Base-by-base conservation (phyloP, 257 asterid genomes). In the Plectranthus barbatus region DNA sequence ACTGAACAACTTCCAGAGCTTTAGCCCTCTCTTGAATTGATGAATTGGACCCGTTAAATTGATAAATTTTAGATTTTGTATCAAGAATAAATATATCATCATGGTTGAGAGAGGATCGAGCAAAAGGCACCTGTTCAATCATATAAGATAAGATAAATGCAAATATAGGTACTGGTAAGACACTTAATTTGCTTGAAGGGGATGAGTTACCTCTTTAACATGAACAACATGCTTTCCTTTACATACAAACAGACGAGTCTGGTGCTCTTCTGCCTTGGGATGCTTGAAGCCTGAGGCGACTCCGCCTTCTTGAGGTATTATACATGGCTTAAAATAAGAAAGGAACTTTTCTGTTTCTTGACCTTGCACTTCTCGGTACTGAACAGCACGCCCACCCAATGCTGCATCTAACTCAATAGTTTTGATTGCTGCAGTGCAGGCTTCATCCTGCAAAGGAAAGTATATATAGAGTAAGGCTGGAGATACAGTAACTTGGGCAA, bases 1-100 rank as follows among this genome's bases (percentile, higher is more conserved):
- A 90, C 82, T 90, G 99, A 60, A 90, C 97, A 73, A 94, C 97
- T 79, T 94, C 99, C 62, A 94, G 81, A 54, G 99, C 97, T 83
- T 90, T 90, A 66, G 99, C 99, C 73, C 99, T 84, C 87, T 94
- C 99, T 90, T 90, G 99, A 82, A 94, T 94, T 68, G 82, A 86
- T 55, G 99, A 94, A 77, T 94, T 90, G 74, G 91, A 88, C 67
- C 99, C 97, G 75, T 86, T 94, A 74, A 94, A 94, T 75, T 94
- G 99, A 67, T 90, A 94, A 41, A 94, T 81, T 75, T 90, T 94
- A 36, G 87, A 84, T 75, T 76, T 81, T 11, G 99, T 94, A 70
- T 94, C 96, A n/a, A 94, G 93, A 72, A 94, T 79, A 77, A 94
- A 90, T 58, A 90, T 90, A 74, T 94, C 96, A 47, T 94, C 99